Evolutionary conservation across 495 filamentous ascomycete genomes (phyloP), one percentile per base, ranked within the genome.

Genomic region (Lindgomyces ingoldianus): DNA sequence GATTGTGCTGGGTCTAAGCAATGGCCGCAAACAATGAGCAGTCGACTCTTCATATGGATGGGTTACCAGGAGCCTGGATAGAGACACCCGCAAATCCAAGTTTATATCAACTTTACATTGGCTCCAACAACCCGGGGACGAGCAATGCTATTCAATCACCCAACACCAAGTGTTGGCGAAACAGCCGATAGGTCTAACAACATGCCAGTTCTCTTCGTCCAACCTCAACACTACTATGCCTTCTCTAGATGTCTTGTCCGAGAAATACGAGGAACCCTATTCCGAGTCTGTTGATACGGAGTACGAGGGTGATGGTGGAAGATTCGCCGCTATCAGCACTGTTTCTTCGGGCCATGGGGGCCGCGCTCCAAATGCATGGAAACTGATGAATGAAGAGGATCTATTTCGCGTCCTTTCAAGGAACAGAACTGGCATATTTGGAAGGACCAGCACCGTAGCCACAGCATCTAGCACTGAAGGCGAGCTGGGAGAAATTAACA

Each of bases 401-500:
- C 53, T 86, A 6, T 77, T 81, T 14, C 74, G 71, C 0, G 80
- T 74, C 0, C 62, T 88, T 4, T 85, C 84, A 22, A 75, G 76
- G 3, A 79, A 83, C 27, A 78, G 76, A 27, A 84, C 76, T 25
- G 55, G 69, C 22, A 66, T 36, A 30, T 22, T 62, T 47, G 56
- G 42, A 48, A 56, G 64, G 54, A 64, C 19, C 58, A 66, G 27
- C 53, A 69, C 57, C 29, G 65, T 49, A 48, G 58, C 29, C 41
- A 67, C 67, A 57, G 44, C 70, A 73, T 12, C 67, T 2, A 65
- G 71, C 6, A 59, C 73, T 25, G 77, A 81, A 14, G 83, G 84
- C 46, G 82, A 85, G 52, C 79, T 78, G 68, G 80, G 76, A 16
- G 84, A 87, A 70, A 83, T 89, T 36, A 76, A 85, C 62, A 75